phyloP scores from a whole-genome alignment of 106 monocot genomes.

The Dendrobium huoshanense region DNA sequence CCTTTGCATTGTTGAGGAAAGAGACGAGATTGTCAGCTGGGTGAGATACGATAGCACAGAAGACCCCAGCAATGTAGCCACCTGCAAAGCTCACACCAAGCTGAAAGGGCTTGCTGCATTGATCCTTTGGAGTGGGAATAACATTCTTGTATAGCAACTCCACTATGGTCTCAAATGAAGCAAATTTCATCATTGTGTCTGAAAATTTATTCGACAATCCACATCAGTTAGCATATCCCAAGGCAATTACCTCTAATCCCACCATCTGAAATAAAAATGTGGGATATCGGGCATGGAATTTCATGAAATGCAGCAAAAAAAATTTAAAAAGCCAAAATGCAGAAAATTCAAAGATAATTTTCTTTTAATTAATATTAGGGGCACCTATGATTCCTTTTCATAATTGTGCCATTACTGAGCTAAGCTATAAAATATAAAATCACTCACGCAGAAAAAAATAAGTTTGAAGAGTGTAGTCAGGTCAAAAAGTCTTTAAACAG shows the following conservation, averaged over 20 bases:
- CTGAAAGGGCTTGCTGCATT: slow-evolving; percentile 42
- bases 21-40: slow-evolving; percentile 72
- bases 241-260: neutral
- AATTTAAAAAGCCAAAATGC: neutral
- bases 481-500: too few species aligned
- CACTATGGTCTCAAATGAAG: slow-evolving; percentile 53
- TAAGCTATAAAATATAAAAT: too few species aligned
- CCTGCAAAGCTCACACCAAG: slow-evolving; percentile 47
- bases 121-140: slow-evolving; percentile 51
- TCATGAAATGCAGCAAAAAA: neutral
- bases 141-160: slow-evolving; percentile 51
- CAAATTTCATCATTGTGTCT: slow-evolving; percentile 81
- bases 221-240: neutral
- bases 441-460: too few species aligned
- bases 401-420: too few species aligned
- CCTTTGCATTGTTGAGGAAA: slow-evolving; percentile 59
- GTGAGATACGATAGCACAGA: slow-evolving; percentile 59
- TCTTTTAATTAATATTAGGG: neutral
- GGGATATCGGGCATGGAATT: neutral
- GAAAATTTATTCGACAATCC: slow-evolving; percentile 11
- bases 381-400: too few species aligned
- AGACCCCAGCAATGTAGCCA: slow-evolving; percentile 52
- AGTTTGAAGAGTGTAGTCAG: too few species aligned
- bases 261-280: neutral
- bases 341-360: neutral